Conservation (phyloP, 495 filamentous ascomycete species). For the Podospora pseudocomata region DNA sequence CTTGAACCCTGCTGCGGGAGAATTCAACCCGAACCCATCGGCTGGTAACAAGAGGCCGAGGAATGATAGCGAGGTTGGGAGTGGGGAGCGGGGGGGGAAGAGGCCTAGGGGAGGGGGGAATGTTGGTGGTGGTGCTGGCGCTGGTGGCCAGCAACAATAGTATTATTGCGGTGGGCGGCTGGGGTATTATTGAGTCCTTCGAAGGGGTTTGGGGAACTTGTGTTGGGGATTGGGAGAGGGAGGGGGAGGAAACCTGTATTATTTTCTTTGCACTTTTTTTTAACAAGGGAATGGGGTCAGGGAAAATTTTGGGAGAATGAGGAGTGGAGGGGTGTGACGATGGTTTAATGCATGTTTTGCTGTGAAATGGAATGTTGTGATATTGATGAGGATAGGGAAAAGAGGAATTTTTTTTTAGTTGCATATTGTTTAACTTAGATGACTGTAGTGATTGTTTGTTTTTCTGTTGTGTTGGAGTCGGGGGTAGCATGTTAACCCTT, state of each 20-base stretch:
- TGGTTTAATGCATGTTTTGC: background rate
- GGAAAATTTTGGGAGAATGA: background rate
- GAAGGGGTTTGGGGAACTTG: background rate
- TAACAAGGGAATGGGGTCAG: background rate
- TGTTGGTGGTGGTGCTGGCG: constrained; percentile 6
- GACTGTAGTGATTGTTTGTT: background rate
- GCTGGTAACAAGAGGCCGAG: constrained; percentile 31
- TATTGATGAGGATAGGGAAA: background rate
- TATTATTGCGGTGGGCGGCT: background rate
- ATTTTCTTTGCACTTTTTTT: background rate
- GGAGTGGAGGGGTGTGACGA: background rate
- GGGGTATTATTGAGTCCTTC: background rate
- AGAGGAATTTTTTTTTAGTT: background rate
- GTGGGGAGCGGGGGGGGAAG: constrained; percentile 21
- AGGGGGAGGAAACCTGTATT: background rate
- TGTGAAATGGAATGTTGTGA: background rate
- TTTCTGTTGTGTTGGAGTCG: background rate
- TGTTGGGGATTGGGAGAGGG: no score
- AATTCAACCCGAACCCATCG: constrained; percentile 27
- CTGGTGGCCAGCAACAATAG: background rate
- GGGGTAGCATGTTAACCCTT: background rate
- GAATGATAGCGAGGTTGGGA: constrained; percentile 16
- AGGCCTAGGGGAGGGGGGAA: constrained; percentile 19
- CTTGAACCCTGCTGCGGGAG: constrained; percentile 31
- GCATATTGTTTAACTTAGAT: background rate